Evolutionary conservation across 1,284 basidiomycete genomes (phyloP).

Genomic region (Irpex sp.): DNA sequence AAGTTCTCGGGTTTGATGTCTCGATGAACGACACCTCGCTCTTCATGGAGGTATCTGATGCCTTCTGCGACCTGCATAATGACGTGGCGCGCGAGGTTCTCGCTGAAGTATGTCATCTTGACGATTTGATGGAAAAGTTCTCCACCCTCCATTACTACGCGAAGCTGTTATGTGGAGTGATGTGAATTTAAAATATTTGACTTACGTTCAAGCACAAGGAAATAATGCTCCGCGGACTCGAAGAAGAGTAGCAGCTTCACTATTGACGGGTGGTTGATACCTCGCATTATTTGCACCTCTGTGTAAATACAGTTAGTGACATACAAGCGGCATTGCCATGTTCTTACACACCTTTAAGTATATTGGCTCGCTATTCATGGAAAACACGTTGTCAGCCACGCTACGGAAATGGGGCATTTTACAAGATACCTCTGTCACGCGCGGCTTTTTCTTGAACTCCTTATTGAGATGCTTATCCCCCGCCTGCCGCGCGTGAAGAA

Average conservation of each 20-base stretch:
- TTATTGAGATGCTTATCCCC: slow-evolving; percentile 89
- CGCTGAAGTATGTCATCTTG: slow-evolving; percentile 98
- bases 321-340: neutral
- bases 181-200: slow-evolving; percentile 1
- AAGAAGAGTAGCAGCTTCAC: slow-evolving; percentile 87
- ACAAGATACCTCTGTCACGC: slow-evolving; percentile 86
- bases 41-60: slow-evolving; percentile 95
- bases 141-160: slow-evolving; percentile 88
- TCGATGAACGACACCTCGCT: slow-evolving; percentile 95
- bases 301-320: slow-evolving; percentile 8
- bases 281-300: slow-evolving; percentile 99
- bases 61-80: slow-evolving; percentile 96
- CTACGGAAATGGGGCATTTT: slow-evolving; percentile 15
- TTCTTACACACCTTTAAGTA: slow-evolving; percentile 75
- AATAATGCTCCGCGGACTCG: slow-evolving; percentile 92
- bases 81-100: slow-evolving; percentile 91
- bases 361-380: slow-evolving; percentile 81
- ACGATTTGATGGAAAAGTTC: slow-evolving; percentile 99
- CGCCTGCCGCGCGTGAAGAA: slow-evolving; percentile 45
- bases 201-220: slow-evolving; percentile 88
- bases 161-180: slow-evolving; percentile 1
- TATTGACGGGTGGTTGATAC: slow-evolving; percentile 84
- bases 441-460: slow-evolving; percentile 92
- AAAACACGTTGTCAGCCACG: slow-evolving; percentile 23
- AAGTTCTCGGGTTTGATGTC: slow-evolving; percentile 99